Base-by-base conservation (phyloP, 176 grass and related monocot species). In the Bromus sterilis region DNA sequence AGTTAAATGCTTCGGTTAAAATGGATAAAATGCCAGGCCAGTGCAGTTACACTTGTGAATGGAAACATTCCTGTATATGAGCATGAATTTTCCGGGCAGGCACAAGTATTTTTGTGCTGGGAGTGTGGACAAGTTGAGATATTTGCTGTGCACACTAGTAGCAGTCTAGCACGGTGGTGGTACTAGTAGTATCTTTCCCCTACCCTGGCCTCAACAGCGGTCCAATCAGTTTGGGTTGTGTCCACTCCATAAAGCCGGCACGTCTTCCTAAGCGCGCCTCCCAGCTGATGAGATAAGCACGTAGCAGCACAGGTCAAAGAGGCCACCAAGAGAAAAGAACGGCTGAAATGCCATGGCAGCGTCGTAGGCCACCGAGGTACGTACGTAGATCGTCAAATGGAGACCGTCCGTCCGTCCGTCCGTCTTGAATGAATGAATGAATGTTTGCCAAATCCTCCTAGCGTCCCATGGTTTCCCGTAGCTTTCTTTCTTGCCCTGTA, bases 381-480 rank as follows among this genome's bases (percentile, higher is more conserved):
- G n/a, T n/a, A n/a, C n/a, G n/a, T n/a, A n/a, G n/a, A n/a, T n/a
- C n/a, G n/a, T n/a, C n/a, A n/a, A n/a, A n/a, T n/a, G n/a, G n/a
- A n/a, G n/a, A n/a, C n/a, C n/a, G n/a, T n/a, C n/a, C n/a, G n/a
- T n/a, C n/a, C n/a, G n/a, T n/a, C n/a, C n/a, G n/a, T n/a, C n/a
- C 58, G 8, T 9, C 41, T 37, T 55, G 61, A 67, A 80, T 26
- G n/a, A n/a, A n/a, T 53, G 49, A 53, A 53, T 53, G 65, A 56
- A 57, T 49, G 29, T 83, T 83, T 15, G 49, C 55, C 68, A 60
- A 46, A 72, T 57, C 34, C 35, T n/a, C n/a, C n/a, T n/a, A 57
- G 28, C 56, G n/a, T 29, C 33, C 9, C 65, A 71, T 72, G 76
- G 61, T 81, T 81, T 77, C 51, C 7, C 20, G 78, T 82, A 49